Evolutionary conservation across 495 filamentous ascomycete genomes (phyloP).

Genomic region (Staphylotrichum tortipilum): DNA sequence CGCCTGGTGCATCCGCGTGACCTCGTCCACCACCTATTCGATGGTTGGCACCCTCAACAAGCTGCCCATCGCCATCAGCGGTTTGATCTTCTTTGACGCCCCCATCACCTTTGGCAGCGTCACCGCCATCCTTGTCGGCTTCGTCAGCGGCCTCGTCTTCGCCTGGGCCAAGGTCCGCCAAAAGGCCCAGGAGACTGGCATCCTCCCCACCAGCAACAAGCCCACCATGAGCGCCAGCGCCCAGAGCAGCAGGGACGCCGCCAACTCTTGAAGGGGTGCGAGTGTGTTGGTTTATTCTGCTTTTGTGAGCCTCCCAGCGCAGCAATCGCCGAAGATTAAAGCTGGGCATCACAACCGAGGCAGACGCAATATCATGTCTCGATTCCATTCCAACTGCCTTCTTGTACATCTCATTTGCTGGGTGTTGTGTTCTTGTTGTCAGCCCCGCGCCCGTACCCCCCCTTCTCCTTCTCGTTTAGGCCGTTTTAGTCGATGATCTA

Average conservation of each 20-base stretch:
- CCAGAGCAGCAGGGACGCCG: slow-evolving; percentile 78
- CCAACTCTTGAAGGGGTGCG: slow-evolving; percentile 36
- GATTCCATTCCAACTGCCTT: background rate
- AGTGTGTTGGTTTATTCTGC: slow-evolving; percentile 2
- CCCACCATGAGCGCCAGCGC: slow-evolving; percentile 80
- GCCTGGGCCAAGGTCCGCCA: slow-evolving; percentile 87
- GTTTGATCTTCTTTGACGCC: slow-evolving; percentile 89
- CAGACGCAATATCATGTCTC: background rate
- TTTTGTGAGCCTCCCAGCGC: background rate
- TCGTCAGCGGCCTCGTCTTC: slow-evolving; percentile 86
- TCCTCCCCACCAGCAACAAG: slow-evolving; percentile 60
- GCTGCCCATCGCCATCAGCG: slow-evolving; percentile 83
- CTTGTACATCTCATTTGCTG: too few species aligned
- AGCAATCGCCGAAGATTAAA: too few species aligned
- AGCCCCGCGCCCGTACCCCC: background rate
- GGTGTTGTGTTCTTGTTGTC: too few species aligned
- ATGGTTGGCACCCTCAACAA: slow-evolving; percentile 99
- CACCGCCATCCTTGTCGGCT: slow-evolving; percentile 81
- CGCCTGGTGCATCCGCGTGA: slow-evolving; percentile 96
- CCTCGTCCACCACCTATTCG: slow-evolving; percentile 91
- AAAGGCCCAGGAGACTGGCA: slow-evolving; percentile 50
- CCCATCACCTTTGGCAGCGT: slow-evolving; percentile 89
- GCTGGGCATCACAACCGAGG: too few species aligned
- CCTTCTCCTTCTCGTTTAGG: slow-evolving; percentile 2
- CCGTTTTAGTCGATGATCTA: slow-evolving; percentile 17